Evolutionary conservation across 768 basidiomycete species (phyloP), one percentile per base, ranked within the genome.

Genomic region (Phanerochaete sordida): DNA sequence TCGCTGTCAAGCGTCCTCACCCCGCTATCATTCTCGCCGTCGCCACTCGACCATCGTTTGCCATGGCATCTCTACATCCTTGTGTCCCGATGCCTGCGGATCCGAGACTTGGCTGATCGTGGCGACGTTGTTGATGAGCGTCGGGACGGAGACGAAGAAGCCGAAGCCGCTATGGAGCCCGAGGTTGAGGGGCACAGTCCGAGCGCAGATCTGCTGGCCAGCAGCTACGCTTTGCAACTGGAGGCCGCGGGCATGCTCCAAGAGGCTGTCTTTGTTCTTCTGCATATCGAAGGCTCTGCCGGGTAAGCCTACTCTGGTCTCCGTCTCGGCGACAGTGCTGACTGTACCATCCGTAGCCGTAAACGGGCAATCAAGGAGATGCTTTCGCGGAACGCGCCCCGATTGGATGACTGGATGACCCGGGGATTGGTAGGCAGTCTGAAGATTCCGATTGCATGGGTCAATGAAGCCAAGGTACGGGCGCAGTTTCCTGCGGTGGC

Each of bases 41-140:
- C 85, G 6, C 88, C 88, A 0, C 72, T 85, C n/a, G 94, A 95
- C 70, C 87, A 85, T 70, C 84, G 93, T 23, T 76, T 97, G 57
- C 81, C 91, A 7, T 99, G 96, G 96, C 94, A 98, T 73, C 69
- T 98, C 33, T 98, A 96, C 71, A 83, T 94, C 57, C 77, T 98
- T 33, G 76, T 98, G 49, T 90, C 94, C 16, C 82, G 89, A 26
- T 90, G 88, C 61, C 85, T 97, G 75, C 80, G 88, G 27, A 75
- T 90, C 37, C 84, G 95, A 23, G 95, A 98, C 70, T 90, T 96
- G 65, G 84, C 85, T n/a, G 96, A 98, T 70, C 83, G 95, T 11
- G 81, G 79, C 35, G 79, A 83, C 21, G 72, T 78, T 2, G 76
- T 76, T 27, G 63, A 71, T 62, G 61, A 74, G 57, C 65, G 61